Base-by-base conservation (phyloP, 768 basidiomycete species). In the Lentinula guzmanii region DNA sequence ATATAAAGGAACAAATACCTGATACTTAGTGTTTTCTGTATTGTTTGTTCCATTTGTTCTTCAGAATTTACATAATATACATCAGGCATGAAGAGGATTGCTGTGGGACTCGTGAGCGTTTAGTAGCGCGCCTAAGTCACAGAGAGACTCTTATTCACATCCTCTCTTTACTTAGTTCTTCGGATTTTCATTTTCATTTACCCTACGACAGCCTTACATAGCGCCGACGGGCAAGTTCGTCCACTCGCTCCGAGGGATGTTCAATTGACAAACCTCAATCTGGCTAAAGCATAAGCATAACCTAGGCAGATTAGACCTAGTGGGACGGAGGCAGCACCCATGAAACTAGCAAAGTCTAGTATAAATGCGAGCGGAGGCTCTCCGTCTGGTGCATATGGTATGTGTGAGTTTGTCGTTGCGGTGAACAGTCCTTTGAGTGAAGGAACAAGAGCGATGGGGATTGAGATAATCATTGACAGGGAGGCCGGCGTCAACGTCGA, bases 321-420 rank as follows among this genome's bases (percentile, higher is more conserved):
- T 0, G 88, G 88, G 0, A 90, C 82, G 3, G 83, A 81, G 1
- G 86, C 87, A 1, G 70, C 79, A 0, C 89, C 86, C 41, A 88
- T 76, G 65, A 90, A 89, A 1, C 73, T 70, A 0, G 82, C 71
- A 0, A 83, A 80, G 60, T 87, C 83, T 60, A 86, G 66, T 41
- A 90, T 48, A 63, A 90, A 80, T 0, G 83, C 79, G 16, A 90
- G 81, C 0, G 87, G 87, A 1, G 89, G 86, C 62, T 82, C 76
- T 0, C 87, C 86, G 64, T 90, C 88, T 0, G 88, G 88, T 0
- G 85, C 84, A 24, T 73, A 48, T 4, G 79, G 77, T 58, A 81
- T 84, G 41, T 72, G 64, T 1, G 75, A 72, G 1, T 77, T 76
- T 1, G 77, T 71, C 2, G 84, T 75, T 11, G 66, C 67, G 1